phyloP scores from a whole-genome alignment of 2,329 filamentous ascomycete species.

The Ciborinia camelliae region DNA sequence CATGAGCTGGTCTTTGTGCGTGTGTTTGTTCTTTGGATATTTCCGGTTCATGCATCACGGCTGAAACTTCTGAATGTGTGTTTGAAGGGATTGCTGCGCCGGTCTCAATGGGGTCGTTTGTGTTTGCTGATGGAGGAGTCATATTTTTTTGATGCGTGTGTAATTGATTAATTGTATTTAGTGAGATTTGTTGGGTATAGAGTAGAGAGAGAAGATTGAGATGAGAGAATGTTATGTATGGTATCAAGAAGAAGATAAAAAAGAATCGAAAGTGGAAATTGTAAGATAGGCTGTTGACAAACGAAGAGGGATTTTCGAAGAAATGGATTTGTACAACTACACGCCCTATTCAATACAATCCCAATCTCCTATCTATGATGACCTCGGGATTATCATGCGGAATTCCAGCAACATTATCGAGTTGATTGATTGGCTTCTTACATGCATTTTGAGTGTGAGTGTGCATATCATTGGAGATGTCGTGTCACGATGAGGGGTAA shows the following conservation, averaged over 20 bases:
- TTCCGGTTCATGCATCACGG: slow-evolving; percentile 27
- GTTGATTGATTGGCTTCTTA: background rate
- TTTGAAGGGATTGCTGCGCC: background rate
- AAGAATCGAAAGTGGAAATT: background rate
- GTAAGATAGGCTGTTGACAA: background rate
- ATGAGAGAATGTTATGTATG: background rate
- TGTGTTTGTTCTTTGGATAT: slow-evolving; percentile 23
- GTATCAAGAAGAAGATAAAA: background rate
- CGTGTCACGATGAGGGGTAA: slow-evolving; percentile 2
- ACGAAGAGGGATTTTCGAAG: background rate
- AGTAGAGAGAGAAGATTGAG: background rate
- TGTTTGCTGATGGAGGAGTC: background rate
- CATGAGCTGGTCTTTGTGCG: slow-evolving; percentile 18
- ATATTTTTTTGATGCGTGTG: background rate
- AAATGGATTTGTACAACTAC: background rate
- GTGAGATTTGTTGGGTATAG: background rate
- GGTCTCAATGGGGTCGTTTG: background rate
- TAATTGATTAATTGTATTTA: background rate
- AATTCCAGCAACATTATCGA: background rate
- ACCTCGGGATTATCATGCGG: background rate
- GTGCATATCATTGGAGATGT: background rate
- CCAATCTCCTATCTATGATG: background rate
- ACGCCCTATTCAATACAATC: background rate
- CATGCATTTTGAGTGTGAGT: background rate
- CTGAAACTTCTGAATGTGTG: background rate